A percentile compares a stretch with the other conserved stretches of the same genome.
Conservation (phyloP, 495 filamentous ascomycete genomes). For the Articulospora tetracladia region DNA sequence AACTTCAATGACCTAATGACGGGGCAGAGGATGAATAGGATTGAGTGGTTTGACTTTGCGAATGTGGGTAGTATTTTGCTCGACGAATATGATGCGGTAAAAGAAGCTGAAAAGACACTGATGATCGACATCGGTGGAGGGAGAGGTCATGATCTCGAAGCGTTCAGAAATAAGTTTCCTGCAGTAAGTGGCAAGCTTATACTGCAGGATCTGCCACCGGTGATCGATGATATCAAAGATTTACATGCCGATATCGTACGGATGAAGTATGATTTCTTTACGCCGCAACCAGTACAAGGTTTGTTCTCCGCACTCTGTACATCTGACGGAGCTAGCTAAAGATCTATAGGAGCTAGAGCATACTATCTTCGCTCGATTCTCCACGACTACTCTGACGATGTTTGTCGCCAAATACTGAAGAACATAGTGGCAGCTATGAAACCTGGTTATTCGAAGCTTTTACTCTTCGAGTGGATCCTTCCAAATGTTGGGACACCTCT, state of each 20-base stretch:
- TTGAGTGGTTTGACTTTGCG: constrained; percentile 20
- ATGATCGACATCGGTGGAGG: constrained; percentile 43
- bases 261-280: constrained; percentile 42
- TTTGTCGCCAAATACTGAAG: constrained; percentile 37
- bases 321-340: constrained; percentile 24
- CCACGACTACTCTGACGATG: constrained; percentile 41
- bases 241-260: constrained; percentile 28
- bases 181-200: constrained; percentile 6
- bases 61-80: constrained; percentile 13
- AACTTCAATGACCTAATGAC: constrained; percentile 24
- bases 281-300: constrained; percentile 41
- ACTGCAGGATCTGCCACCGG: constrained; percentile 14
- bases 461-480: constrained; percentile 18
- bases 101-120: constrained; percentile 29
- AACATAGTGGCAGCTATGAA: constrained; percentile 13
- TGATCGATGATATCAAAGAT: constrained; percentile 19
- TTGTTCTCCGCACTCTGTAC: not conserved
- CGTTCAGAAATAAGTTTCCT: constrained; percentile 7
- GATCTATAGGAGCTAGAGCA: constrained; percentile 33
- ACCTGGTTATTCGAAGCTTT: constrained; percentile 14
- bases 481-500: constrained; percentile 3
- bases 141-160: constrained; percentile 37
- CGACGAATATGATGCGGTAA: constrained; percentile 16
- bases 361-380: constrained; percentile 48
- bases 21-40: constrained; percentile 14